These are phyloP conservation scores for Solanum clarkiae DNA, from an alignment of 257 asterid genomes.

Conservation along the genomic window DNA sequence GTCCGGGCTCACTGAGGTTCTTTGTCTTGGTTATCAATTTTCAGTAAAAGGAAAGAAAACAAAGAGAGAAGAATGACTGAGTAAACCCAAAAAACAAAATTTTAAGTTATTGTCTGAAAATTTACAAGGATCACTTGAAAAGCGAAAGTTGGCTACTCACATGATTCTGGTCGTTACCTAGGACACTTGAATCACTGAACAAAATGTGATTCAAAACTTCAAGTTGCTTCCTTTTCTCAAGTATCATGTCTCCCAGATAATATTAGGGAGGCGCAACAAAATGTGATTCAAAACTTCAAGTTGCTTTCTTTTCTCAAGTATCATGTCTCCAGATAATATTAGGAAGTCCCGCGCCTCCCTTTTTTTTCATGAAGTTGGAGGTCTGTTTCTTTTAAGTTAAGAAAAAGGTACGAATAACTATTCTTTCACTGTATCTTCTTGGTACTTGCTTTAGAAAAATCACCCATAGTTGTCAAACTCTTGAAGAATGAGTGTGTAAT, in stretches of 20 bases:
- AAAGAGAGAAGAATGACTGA: background rate
- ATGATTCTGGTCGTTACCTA: background rate
- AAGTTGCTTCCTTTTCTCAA: background rate
- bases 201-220: background rate
- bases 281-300: background rate
- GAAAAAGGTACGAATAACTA: background rate
- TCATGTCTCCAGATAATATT: background rate
- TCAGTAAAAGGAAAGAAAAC: background rate
- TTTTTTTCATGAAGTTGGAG: background rate
- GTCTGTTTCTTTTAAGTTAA: background rate
- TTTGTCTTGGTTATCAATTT: background rate
- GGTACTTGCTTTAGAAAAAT: background rate
- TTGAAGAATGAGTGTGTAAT: background rate
- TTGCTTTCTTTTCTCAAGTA: background rate
- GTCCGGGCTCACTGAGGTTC: background rate
- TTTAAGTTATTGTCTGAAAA: background rate
- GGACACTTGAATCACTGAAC: background rate
- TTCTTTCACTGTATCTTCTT: background rate
- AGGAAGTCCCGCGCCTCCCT: background rate
- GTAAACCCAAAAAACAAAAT: background rate
- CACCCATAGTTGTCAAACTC: background rate
- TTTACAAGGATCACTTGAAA: background rate
- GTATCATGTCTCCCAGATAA: background rate
- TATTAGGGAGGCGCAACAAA: background rate
- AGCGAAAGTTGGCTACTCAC: background rate